Base-by-base conservation (phyloP, 1,284 basidiomycete species). In the Cutaneotrichosporon cyanovorans region DNA sequence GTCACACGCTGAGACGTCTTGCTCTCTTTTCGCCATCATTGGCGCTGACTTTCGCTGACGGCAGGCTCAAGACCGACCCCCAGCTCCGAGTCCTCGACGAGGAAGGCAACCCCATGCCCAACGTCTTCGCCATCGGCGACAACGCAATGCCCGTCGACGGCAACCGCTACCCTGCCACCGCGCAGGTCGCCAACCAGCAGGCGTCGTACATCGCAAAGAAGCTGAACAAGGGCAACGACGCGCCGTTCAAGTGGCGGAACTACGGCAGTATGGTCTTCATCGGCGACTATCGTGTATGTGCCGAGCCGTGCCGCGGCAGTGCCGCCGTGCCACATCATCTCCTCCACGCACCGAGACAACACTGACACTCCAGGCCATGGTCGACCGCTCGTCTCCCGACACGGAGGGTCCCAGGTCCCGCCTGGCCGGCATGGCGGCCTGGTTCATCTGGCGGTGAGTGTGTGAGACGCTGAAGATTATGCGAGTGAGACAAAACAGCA, bases 61-160 rank as follows among this genome's bases (percentile, higher is more conserved):
- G 39, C 60, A 78, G 77, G 37, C 65, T 88, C 5, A 61, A 80
- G 32, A 84, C 83, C 18, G 75, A 84, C 61, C 73, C 78, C 8
- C 74, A 80, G 47, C 74, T 87, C 28, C 80, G 81, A 45, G 76
- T 81, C 9, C 65, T 87, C 38, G 62, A 66, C 33, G 68, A 71
- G 31, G 78, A 83, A 31, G 79, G 78, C 11, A 73, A 75, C 22
- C 71, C 79, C 16, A 78, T 89, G 59, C 75, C 79, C 18, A 80
- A 87, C 61, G 82, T 91, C 2, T 89, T 81, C 74, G 87, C 82
- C 12, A 83, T 91, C 45, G 88, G 89, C 5, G 89, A 92, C 63
- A 81, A 84, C 42, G 78, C 81, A 2, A 77, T 75, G 23, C 78
- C 84, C 31, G 73, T 77, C 19, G 75, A 77, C 48, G 77, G 78